Base-by-base conservation (phyloP, 176 grass and related monocot genomes). In the Elaeis guineensis region DNA sequence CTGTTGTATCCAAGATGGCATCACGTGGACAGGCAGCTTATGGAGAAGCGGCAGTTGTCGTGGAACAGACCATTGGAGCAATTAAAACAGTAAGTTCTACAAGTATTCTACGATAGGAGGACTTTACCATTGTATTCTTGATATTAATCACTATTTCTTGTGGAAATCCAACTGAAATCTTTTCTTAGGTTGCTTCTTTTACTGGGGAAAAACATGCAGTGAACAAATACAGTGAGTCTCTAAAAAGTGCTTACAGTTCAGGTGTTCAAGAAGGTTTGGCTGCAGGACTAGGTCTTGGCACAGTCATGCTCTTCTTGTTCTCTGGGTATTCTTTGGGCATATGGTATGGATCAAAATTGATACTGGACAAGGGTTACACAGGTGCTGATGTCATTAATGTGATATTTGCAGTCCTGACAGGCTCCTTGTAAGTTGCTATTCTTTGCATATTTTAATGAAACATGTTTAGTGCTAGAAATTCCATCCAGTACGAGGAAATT, bases 341-440 rank as follows among this genome's bases (percentile, higher is more conserved):
- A 73, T 98, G 94, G 94, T 98, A 89, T 15, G 94, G 94, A 5
- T 88, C 88, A 14, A 98, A 89, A 85, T 69, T 98, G 18, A 98
- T 98, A 64, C 64, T 98, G 68, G 67, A 86, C 26, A 98, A 78
- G 61, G 64, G 67, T 17, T 98, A 98, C 60, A 93, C 84, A 0
- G 94, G 94, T 15, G 88, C 87, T 49, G 80, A 92, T 59, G 94
- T 98, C 69, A 93, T 98, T 76, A 98, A 98, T 77, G 94, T 98
- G 26, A 98, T 98, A 62, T 89, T 98, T 59, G 94, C 94, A 15
- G 89, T 98, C 59, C 88, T 98, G 23, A 98, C 88, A 5, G 94
- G 94, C 52, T 98, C 91, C 24, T 85, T 98, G 92, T 96, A 86
- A 88, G 86, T 90, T 69, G 16, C 20, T 71, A 28, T 12, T 44